Conservation (phyloP, 2,329 filamentous ascomycete genomes). For the Sclerotinia borealis region DNA sequence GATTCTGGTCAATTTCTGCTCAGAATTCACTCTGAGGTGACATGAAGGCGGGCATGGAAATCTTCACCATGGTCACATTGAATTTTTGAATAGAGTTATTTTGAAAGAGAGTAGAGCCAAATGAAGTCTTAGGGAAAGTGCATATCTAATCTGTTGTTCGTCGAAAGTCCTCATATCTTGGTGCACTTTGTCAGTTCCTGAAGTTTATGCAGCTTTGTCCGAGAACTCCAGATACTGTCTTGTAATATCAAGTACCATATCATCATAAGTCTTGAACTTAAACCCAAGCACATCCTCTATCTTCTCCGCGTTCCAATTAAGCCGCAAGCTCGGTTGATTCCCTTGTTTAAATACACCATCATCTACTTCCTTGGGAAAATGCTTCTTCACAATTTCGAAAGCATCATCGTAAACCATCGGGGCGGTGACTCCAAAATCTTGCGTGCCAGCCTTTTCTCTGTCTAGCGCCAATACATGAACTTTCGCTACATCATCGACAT, state of each 20-base stretch:
- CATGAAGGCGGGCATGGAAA: too few relatives aligned
- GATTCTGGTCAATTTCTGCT: too few relatives aligned
- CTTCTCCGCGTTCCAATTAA: neutral
- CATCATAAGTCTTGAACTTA: neutral
- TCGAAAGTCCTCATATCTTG: neutral
- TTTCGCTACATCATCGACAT: neutral
- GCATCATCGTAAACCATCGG: neutral
- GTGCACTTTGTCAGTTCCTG: neutral
- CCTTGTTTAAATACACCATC: neutral
- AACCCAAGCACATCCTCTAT: neutral
- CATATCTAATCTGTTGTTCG: too few relatives aligned
- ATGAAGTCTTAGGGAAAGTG: too few relatives aligned
- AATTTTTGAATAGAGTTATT: too few relatives aligned
- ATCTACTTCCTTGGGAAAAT: conserved; percentile 6
- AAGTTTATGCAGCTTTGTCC: neutral
- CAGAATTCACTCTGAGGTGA: too few relatives aligned
- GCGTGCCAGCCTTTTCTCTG: neutral
- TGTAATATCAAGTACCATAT: neutral
- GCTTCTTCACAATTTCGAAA: conserved; percentile 1
- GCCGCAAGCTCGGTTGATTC: neutral
- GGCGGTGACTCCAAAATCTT: neutral
- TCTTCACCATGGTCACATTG: too few relatives aligned
- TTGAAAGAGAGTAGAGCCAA: too few relatives aligned
- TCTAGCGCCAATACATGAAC: neutral
- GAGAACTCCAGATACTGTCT: conserved; percentile 1